phyloP scores from a whole-genome alignment of 768 basidiomycete genomes.

The Kwoniella newhampshirensis region DNA sequence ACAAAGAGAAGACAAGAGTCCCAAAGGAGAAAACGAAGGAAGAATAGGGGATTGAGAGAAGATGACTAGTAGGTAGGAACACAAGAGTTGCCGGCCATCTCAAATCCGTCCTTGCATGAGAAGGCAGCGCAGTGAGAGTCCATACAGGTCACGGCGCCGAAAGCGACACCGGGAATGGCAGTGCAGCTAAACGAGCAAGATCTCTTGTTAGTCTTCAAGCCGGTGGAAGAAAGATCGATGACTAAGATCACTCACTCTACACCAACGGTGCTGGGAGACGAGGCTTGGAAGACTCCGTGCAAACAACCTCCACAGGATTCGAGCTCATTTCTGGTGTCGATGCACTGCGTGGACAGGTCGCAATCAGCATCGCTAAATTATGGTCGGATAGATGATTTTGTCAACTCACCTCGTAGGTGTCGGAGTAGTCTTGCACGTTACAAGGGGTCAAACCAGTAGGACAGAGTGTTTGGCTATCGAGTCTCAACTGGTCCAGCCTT shows the following conservation, averaged over 20 bases:
- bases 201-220: neutral
- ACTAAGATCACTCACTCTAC: slow-evolving; percentile 14
- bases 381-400: neutral
- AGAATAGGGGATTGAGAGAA: too few relatives aligned
- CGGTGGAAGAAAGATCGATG: neutral
- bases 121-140: slow-evolving; percentile 17
- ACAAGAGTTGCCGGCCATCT: slow-evolving; percentile 12
- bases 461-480: slow-evolving; percentile 8
- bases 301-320: slow-evolving; percentile 21
- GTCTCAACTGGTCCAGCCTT: neutral
- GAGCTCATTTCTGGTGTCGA: slow-evolving; percentile 13
- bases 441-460: slow-evolving; percentile 12
- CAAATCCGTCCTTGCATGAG: slow-evolving; percentile 23
- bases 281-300: slow-evolving; percentile 5
- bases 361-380: neutral
- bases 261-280: slow-evolving; percentile 2
- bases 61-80: slow-evolving; percentile 50
- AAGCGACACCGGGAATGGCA: slow-evolving; percentile 1
- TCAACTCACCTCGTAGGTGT: slow-evolving; percentile 13
- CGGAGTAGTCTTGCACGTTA: neutral
- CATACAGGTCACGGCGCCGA: slow-evolving; percentile 20
- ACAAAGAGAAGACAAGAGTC: too few relatives aligned
- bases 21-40: too few relatives aligned
- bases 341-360: slow-evolving; percentile 4
- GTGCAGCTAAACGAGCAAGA: slow-evolving; percentile 3